Base-by-base conservation (phyloP, 202 grass and related monocot species). In the Schoenoplectus triqueter region DNA sequence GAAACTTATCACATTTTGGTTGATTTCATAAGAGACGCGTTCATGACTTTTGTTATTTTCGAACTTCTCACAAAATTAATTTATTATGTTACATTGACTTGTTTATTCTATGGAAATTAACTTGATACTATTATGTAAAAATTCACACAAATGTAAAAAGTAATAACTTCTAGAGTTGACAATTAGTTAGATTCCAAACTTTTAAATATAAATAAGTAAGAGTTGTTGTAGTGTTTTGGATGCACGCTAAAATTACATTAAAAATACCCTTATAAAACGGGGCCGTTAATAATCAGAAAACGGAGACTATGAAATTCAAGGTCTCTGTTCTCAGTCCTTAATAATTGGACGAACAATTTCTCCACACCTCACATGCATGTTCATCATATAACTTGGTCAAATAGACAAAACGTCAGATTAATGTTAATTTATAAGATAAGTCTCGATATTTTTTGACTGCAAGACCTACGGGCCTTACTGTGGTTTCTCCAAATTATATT, bases 281-380 rank as follows among this genome's bases (percentile, higher is more conserved):
- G 11, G 5, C 31, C 31, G 10, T 42, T 14, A 44, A 68, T 68
- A 13, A 57, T 57, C 10, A 14, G 20, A 39, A 66, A 66, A 66
- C 20, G 19, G 2, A 39, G 64, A 66, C 40, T 17, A 55, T 56
- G 19, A 42, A 78, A 78, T 52, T 78, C 74, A 78, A 60, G 31
- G 71, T 78, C 73, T 40, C 50, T 40, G 50, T n/a, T 57, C 3
- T 11, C 22, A 57, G 51, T 78, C 51, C 71, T 74, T 52, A 42
- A 41, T 78, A 78, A 78, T 78, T 78, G 20, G 52, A 56, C 22
- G 31, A 78, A 78, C 13, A 78, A 78, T 78, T 78, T 78, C 74
- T 6, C 54, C 13, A 15, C 74, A 78, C 22, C 42, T 60, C 22
- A 41, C 74, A 78, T 78, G 74, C 54, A 78, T 42, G 74, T 78